Conservation (phyloP, 192 early-diverging fungal species). For the Coemansia javaensis region DNA sequence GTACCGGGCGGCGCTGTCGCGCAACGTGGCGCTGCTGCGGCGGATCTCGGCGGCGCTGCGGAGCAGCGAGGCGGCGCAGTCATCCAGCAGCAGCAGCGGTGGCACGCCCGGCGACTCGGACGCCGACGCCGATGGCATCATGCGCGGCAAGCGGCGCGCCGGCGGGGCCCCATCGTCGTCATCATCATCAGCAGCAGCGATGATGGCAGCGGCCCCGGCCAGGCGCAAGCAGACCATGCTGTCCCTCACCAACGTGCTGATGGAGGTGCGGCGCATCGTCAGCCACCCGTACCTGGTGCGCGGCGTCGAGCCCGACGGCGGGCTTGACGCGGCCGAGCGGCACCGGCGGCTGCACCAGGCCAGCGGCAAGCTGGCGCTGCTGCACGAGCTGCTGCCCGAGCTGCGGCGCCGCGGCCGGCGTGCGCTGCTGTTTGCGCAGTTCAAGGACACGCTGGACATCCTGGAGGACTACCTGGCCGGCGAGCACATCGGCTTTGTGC, state of each 20-base stretch:
- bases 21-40: conserved; percentile 73
- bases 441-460: conserved; percentile 91
- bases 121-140: conserved; percentile 30
- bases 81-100: too few species aligned
- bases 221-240: conserved; percentile 95
- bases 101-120: conserved; percentile 35
- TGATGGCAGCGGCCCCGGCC: conserved; percentile 47
- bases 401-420: conserved; percentile 72
- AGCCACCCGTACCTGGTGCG: conserved; percentile 99
- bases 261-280: conserved; percentile 98
- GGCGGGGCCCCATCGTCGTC: too few species aligned
- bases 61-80: background rate
- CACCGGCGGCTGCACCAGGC: conserved; percentile 71
- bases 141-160: too few species aligned
- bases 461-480: conserved; percentile 91
- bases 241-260: conserved; percentile 96
- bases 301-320: conserved; percentile 84
- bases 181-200: too few species aligned
- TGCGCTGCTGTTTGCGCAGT: conserved; percentile 78
- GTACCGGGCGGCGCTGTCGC: conserved; percentile 83
- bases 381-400: conserved; percentile 95
- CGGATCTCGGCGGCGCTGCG: conserved; percentile 26
- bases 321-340: conserved; percentile 66
- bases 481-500: conserved; percentile 67
- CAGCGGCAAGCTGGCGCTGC: conserved; percentile 93